Evolutionary conservation across 768 basidiomycete species (phyloP).

Genomic region (Boletus rex-veris): DNA sequence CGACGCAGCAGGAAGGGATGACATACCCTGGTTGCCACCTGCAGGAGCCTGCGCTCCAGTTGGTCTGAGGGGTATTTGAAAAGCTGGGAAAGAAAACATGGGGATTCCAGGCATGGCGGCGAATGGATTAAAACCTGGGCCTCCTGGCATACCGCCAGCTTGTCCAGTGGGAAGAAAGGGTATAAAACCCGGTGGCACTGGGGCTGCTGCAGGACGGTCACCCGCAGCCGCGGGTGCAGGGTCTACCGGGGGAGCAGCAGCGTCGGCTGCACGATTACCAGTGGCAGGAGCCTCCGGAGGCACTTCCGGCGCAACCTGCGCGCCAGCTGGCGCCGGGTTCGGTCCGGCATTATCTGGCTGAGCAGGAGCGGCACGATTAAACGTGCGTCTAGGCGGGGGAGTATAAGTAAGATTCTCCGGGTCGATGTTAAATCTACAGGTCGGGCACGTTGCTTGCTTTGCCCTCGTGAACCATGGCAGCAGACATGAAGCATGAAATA

Average conservation of each 20-base stretch:
- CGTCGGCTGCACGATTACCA: neutral
- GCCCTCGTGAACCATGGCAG: conserved; percentile 82
- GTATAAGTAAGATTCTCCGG: conserved; percentile 66
- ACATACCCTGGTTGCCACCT: conserved; percentile 19
- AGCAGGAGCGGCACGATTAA: conserved; percentile 12
- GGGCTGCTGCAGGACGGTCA: neutral
- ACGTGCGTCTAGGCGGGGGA: conserved; percentile 17
- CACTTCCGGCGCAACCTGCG: conserved; percentile 3
- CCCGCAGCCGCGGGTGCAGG: neutral
- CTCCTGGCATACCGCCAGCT: conserved; percentile 1
- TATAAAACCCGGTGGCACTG: neutral
- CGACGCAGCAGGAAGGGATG: neutral
- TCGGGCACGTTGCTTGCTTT: conserved; percentile 76
- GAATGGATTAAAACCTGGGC: conserved; percentile 20
- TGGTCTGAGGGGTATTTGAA: conserved; percentile 24
- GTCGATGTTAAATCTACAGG: conserved; percentile 80
- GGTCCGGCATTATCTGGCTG: conserved; percentile 12
- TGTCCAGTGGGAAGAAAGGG: conserved; percentile 5
- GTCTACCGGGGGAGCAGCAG: neutral
- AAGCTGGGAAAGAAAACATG: conserved; percentile 26
- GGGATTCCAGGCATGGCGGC: conserved; percentile 21
- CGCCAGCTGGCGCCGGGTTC: conserved; percentile 9
- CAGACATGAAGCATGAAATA: conserved; percentile 76
- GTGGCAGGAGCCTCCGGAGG: conserved; percentile 4
- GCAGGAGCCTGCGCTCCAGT: conserved; percentile 6